Evolutionary conservation across 2,329 filamentous ascomycete genomes (phyloP), one percentile per base, ranked within the genome.

Genomic region (Talaromyces atroroseus): DNA sequence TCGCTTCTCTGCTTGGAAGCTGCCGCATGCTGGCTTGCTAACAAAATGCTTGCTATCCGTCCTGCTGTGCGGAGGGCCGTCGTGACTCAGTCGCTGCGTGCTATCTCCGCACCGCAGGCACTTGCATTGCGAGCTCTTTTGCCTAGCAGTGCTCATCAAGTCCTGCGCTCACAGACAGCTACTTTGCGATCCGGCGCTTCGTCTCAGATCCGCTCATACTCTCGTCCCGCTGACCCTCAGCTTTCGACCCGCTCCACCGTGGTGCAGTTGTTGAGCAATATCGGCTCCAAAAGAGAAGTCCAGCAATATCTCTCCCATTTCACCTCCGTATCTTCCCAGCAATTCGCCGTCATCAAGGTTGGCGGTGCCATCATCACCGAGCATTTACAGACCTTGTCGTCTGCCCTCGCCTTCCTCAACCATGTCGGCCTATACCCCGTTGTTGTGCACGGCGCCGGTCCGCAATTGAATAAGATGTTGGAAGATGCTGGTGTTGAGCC

Each of bases 251-350:
- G 89, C 58, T 87, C 87, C 48, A 92, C 90, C 55, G 90, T 95
- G 61, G 87, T 95, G 68, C 90, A 92, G 77, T 83, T 96, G 59
- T 82, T 97, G 64, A 95, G 90, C 78, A 96, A 92, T 76, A 95
- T 97, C 71, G 92, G 91, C 60, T 96, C 91, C 61, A 95, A 95
- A 82, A 82, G 92, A 60, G 92, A 99, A 78, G 90, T 95, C 61
- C 90, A 96, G 79, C 92, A 97, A 75, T 97, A 97, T 75, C 86
- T 97, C 58, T 94, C 92, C 63, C 91, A 97, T 72, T 99, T 99
- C 80, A 94, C 88, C 64, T 96, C 92, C 34, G 92, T 96, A 60
- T 94, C 91, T 46, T 95, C 91, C 36, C 92, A 97, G 78, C 91
- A 95, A 70, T 99, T 97, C 73, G 92, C 92, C 63, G 92, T 99